These are phyloP conservation scores for Penicillium sp. DNA, from an alignment of 2,329 filamentous ascomycete genomes.

Conservation along the genomic window DNA sequence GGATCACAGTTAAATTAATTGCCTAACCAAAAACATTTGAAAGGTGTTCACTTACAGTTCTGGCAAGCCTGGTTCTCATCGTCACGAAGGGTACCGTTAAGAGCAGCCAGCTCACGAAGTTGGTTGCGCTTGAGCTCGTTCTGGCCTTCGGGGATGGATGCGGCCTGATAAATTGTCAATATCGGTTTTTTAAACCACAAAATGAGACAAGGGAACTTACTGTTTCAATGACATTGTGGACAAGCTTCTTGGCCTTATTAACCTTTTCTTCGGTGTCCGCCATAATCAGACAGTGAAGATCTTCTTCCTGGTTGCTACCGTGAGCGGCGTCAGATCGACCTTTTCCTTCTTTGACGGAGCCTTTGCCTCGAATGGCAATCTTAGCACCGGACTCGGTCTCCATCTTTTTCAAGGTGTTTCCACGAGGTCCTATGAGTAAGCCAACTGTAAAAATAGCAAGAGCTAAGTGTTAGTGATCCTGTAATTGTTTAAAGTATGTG, in stretches of 20 bases:
- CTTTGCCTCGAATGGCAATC: slow-evolving; percentile 98
- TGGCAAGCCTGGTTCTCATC: slow-evolving; percentile 99
- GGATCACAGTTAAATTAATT: slow-evolving; percentile 19
- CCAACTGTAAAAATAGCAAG: slow-evolving; percentile 82
- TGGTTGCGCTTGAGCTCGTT: slow-evolving; percentile 99
- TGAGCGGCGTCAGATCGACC: slow-evolving; percentile 98
- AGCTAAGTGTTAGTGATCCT: slow-evolving; percentile 86
- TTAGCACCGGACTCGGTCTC: slow-evolving; percentile 95
- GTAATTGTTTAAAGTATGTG: slow-evolving; percentile 40
- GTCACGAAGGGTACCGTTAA: slow-evolving; percentile 98
- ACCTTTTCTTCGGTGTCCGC: slow-evolving; percentile 99
- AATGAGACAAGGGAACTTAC: slow-evolving; percentile 57
- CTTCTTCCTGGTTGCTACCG: slow-evolving; percentile 99
- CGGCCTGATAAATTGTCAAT: slow-evolving; percentile 64
- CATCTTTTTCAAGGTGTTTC: slow-evolving; percentile 99
- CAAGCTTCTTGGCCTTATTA: slow-evolving; percentile 97
- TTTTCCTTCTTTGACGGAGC: slow-evolving; percentile 99
- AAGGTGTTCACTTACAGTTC: slow-evolving; percentile 64
- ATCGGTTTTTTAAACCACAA: neutral
- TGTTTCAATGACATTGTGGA: slow-evolving; percentile 98
- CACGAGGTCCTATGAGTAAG: slow-evolving; percentile 99
- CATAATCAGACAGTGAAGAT: slow-evolving; percentile 99
- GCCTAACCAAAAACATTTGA: neutral
- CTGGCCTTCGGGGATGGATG: slow-evolving; percentile 96
- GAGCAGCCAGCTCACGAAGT: slow-evolving; percentile 91